Conservation (phyloP, 768 basidiomycete genomes). For the Lactarius deliciosus region DNA sequence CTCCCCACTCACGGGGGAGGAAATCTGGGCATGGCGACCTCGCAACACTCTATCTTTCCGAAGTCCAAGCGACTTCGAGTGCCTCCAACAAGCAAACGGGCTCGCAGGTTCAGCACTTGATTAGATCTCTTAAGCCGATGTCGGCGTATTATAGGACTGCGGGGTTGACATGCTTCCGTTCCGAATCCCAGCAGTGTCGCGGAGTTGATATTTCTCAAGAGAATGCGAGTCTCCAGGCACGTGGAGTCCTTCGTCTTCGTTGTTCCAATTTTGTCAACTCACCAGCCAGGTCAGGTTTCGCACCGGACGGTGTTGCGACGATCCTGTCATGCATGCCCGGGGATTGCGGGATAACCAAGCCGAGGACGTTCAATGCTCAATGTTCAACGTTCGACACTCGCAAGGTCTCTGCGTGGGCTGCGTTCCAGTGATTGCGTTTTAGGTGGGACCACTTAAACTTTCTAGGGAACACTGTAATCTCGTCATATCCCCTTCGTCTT, state of each 20-base stretch:
- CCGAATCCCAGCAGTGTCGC: slow-evolving; percentile 18
- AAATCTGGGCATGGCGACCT: not conserved
- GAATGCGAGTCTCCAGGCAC: slow-evolving; percentile 4
- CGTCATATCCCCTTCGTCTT: too few relatives aligned
- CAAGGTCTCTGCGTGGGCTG: not conserved
- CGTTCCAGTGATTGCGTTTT: not conserved
- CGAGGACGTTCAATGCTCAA: not conserved
- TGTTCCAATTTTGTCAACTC: not conserved
- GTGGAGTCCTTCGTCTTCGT: not conserved
- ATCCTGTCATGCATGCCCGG: not conserved
- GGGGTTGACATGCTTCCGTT: slow-evolving; percentile 14
- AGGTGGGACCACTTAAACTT: not conserved
- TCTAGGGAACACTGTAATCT: too few relatives aligned
- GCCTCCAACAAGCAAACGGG: not conserved
- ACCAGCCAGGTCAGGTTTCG: not conserved
- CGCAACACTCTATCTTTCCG: not conserved
- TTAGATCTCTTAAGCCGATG: slow-evolving; percentile 8
- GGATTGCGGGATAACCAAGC: not conserved
- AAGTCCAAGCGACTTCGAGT: not conserved
- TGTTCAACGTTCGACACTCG: not conserved
- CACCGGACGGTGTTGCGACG: not conserved
- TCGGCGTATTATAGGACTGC: slow-evolving; percentile 10
- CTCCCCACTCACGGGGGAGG: not conserved
- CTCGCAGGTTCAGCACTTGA: not conserved
- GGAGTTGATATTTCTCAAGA: slow-evolving; percentile 25